These are phyloP conservation scores for Inosperma sp. DNA, from an alignment of 768 basidiomycete species.

Conservation along the genomic window DNA sequence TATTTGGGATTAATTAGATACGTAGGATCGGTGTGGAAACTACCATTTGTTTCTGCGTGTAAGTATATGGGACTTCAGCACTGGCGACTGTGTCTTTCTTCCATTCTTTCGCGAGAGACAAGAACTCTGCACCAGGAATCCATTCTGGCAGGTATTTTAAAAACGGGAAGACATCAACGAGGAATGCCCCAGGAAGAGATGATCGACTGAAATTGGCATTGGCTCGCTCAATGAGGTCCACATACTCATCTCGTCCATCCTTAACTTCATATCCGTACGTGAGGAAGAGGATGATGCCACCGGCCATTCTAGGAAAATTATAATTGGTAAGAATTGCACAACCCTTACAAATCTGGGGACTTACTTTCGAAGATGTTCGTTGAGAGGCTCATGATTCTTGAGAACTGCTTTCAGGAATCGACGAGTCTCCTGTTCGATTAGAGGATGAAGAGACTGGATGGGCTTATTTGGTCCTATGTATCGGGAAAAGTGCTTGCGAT, in stretches of 20 bases:
- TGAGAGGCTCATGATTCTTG: conserved; percentile 28
- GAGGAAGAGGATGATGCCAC: conserved; percentile 49
- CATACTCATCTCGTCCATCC: conserved; percentile 48
- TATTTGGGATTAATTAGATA: not conserved
- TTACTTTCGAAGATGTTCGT: conserved; percentile 40
- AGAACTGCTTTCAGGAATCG: conserved; percentile 36
- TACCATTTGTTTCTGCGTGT: conserved; percentile 46
- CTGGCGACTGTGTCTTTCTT: conserved; percentile 35
- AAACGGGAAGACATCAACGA: conserved; percentile 40
- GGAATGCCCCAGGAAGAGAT: conserved; percentile 44
- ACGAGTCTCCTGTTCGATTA: conserved; percentile 33
- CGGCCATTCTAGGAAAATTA: conserved; percentile 38
- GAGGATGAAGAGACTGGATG: conserved; percentile 28
- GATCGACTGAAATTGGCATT: conserved; percentile 49
- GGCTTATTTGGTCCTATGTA: conserved; percentile 34
- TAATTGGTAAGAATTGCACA: not conserved
- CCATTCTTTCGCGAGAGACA: conserved; percentile 41
- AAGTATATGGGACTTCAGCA: conserved; percentile 41
- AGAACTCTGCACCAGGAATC: conserved; percentile 54
- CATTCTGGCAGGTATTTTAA: conserved; percentile 50
- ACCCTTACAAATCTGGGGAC: conserved; percentile 7
- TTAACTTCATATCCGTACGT: conserved; percentile 55
- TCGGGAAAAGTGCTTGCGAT: conserved; percentile 41
- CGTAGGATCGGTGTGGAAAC: conserved; percentile 3
- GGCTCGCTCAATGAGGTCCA: conserved; percentile 47